Conservation (phyloP, 352 stramenopile genomes). For the Phytophthora colocasiae region DNA sequence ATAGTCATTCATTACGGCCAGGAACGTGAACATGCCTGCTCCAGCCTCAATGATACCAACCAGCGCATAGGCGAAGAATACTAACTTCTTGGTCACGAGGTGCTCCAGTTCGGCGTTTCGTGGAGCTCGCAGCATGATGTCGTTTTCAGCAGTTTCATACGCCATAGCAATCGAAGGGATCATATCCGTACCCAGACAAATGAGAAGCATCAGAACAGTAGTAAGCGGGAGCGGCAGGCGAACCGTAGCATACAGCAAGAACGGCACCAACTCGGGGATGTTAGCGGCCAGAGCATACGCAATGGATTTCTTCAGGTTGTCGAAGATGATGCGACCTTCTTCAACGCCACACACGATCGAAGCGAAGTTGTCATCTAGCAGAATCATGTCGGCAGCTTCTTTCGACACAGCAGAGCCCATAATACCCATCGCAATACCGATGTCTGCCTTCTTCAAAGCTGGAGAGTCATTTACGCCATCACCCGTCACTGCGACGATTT, state of each 20-base stretch:
- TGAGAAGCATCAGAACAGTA: constrained; percentile 91
- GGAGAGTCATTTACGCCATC: constrained; percentile 99
- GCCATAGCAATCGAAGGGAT: constrained; percentile 94
- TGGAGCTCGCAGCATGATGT: constrained; percentile 89
- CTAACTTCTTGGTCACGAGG: constrained; percentile 90
- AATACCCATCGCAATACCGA: constrained; percentile 99
- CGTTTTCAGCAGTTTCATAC: constrained; percentile 88
- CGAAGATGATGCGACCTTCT: constrained; percentile 96
- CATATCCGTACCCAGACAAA: constrained; percentile 94
- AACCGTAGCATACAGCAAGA: constrained; percentile 88
- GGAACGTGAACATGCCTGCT: constrained; percentile 90
- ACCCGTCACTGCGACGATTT: constrained; percentile 95
- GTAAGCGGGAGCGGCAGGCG: constrained; percentile 90
- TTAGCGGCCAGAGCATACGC: constrained; percentile 93
- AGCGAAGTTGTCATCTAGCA: constrained; percentile 98
- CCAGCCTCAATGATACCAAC: constrained; percentile 90
- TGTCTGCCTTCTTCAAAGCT: constrained; percentile 96
- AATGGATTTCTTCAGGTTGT: constrained; percentile 96
- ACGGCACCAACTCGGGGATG: constrained; percentile 89
- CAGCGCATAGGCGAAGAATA: constrained; percentile 88
- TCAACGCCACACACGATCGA: constrained; percentile 97
- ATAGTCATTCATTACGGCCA: constrained; percentile 91
- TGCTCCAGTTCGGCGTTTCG: constrained; percentile 83
- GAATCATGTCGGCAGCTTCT: constrained; percentile 96
- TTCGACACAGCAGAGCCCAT: constrained; percentile 97